Base-by-base conservation (phyloP, 192 early-diverging fungal genomes). In the Entrophospora sp. region DNA sequence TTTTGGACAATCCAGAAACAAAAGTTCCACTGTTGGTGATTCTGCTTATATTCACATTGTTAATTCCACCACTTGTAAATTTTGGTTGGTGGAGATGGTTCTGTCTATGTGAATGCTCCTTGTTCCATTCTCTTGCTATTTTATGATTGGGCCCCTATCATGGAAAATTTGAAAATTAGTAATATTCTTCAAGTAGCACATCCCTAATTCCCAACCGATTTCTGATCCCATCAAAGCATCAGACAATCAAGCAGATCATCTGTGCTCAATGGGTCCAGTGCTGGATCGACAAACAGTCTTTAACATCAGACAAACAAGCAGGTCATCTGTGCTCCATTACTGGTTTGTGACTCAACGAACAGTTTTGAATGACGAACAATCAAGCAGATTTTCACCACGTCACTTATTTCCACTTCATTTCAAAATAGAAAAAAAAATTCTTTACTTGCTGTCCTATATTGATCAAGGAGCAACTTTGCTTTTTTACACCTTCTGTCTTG, bases 331-430 rank as follows among this genome's bases (percentile, higher is more conserved):
- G 51, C 18, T 1, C 64, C 35, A 55, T 38, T 40, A 66, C 64
- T 58, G 18, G 51, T 42, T 49, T 25, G 28, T 66, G 45, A 25
- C 62, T 64, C 64, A 49, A 57, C 64, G 0, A 66, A 49, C 6
- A 66, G 51, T 66, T 55, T 66, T 66, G 51, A 66, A 66, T 66
- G 64, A 55, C n/a, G 3, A 58, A 28, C 49, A n/a, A 66, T 16
- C 51, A 61, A 66, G 56, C 6, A 66, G 52, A 28, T 66, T 42
- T 55, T 27, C 13, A 22, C 24, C 67, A 68, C 58, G 36, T 8
- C 40, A 66, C 25, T 31, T 48, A 37, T 49, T 68, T 28, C 38
- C 32, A 68, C 8, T 25, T 25, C 20, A 66, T 25, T 4, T 14
- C 42, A 49, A n/a, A 27, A 6, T 31, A 44, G 5, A 24, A 24